Base-by-base conservation (phyloP, 257 asterid species). In the Solanum chmielewskii region DNA sequence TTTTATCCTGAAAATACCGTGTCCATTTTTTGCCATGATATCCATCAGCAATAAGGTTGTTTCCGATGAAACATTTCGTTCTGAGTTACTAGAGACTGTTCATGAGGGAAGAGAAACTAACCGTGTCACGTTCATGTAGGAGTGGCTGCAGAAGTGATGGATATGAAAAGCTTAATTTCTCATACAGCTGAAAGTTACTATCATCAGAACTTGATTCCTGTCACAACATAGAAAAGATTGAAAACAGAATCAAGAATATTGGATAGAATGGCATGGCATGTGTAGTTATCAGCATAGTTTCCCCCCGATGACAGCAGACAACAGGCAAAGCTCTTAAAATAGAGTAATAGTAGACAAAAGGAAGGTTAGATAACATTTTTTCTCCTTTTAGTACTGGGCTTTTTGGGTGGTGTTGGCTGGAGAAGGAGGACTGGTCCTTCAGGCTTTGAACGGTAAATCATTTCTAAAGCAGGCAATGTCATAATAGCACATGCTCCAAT, bases 121-220 rank as follows among this genome's bases (percentile, higher is more conserved):
- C 99, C 3, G 94, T 93, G 90, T 96, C 99, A 16, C 98, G 96
- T 89, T 96, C 99, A 68, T 95, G 86, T 87, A 95, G 85, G 87
- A 96, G 98, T 69, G 98, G 94, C 86, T 92, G 95, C 90, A 95
- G 91, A 81, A 96, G 91, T 6, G 99, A 94, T 45, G 99, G 98
- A 90, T 94, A 94, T 27, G 99, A 91, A 35, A 83, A 83, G 91
- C 98, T 93, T 70, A 96, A 90, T 89, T 89, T 93, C 92, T 94
- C 96, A 9, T 96, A 95, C 29, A 96, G 94, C 86, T 93, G 94
- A 87, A 92, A 92, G 87, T 62, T 90, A 91, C 91, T 85, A 52
- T 92, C 95, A 25, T 86, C 86, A 77, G 52, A 74, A 81, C 85
- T 86, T 25, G 93, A 88, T 92, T 94, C 95, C 95, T 93, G 92